These are phyloP conservation scores for Helianthus tuberosus DNA, from an alignment of 129 eudicot species.

Conservation along the genomic window DNA sequence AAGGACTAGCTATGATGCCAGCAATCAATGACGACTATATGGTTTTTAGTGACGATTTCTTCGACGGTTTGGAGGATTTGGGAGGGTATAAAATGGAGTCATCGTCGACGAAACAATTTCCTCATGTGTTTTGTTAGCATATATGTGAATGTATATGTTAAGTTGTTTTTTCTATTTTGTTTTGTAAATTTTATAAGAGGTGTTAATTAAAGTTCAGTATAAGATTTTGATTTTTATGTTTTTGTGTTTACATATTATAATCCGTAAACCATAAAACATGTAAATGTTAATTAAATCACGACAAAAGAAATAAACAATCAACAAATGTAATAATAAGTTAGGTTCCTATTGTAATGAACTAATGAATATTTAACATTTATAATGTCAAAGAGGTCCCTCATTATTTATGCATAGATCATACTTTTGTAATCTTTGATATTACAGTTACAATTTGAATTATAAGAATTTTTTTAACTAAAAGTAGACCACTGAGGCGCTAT, in stretches of 20 bases:
- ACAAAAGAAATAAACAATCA: background rate
- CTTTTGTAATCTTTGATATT: background rate
- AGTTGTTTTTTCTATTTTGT: slow-evolving; percentile 1
- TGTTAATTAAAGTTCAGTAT: slow-evolving; percentile 9
- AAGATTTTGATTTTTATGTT: slow-evolving; percentile 1
- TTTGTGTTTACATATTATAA: background rate
- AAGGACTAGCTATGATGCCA: slow-evolving; percentile 6
- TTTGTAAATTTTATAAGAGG: slow-evolving; percentile 26
- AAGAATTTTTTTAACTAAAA: too few relatives aligned
- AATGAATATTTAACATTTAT: background rate
- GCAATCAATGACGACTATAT: slow-evolving; percentile 23
- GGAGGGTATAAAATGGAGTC: slow-evolving; percentile 40
- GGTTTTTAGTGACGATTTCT: slow-evolving; percentile 62
- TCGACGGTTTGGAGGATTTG: slow-evolving; percentile 71
- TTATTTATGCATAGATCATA: slow-evolving; percentile 13
- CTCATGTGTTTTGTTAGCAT: slow-evolving; percentile 39
- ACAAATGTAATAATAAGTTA: slow-evolving; percentile 8
- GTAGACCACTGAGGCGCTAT: too few relatives aligned
- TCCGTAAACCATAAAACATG: slow-evolving; percentile 11
- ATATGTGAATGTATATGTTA: background rate
- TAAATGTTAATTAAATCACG: background rate
- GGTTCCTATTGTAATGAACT: background rate
- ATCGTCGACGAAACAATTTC: slow-evolving; percentile 28
- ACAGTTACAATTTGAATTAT: too few relatives aligned
- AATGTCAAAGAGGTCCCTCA: slow-evolving; percentile 37